Base-by-base conservation (phyloP, 139 green algal genomes). In the Gonium pectorale region DNA sequence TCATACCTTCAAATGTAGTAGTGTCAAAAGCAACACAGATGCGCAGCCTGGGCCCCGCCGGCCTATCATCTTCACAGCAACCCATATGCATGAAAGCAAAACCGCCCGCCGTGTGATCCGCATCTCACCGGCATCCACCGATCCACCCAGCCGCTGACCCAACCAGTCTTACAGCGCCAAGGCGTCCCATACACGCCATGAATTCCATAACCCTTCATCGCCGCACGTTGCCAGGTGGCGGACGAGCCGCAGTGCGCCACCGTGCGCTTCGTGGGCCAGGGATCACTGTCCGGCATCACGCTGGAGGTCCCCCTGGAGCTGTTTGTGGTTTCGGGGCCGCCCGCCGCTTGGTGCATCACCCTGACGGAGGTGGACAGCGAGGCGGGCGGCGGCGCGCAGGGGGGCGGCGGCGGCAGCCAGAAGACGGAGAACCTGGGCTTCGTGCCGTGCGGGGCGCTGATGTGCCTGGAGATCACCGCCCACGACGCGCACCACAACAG, bases 381-480 rank as follows among this genome's bases (percentile, higher is more conserved):
- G n/a, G n/a, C n/a, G n/a, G n/a, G 27, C 38, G 41, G 80, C 44
- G 63, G 90, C 79, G 33, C 33, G 26, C 29, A 78, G 40, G 66
- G 80, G 4, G 49, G 46, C 41, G 52, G 54, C 29, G 52, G 79
- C 21, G 17, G 41, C 67, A 64, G 67, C 38, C 79, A 85, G 26
- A 43, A 27, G 5, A 83, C 71, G 27, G 62, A 79, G 31, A 84
- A 87, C 64, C 62, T 90, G 26, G 91, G 74, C 29, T 38, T 63
- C 26, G 89, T 95, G 69, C 68, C 66, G 24, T 94, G 91, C 68
- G 93, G 91, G 0, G 67, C 82, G 43, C 67, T 83, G 11, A 91
- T 96, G 78, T 74, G 54, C 26, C 60, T 96, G 40, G 91, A 95
- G 83, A 51, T 96, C 2, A 83, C 93, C 75, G 89, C 89, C 0